These are phyloP conservation scores for Euphorbia tirucalli DNA, from an alignment of 345 rosid species.

Conservation along the genomic window DNA sequence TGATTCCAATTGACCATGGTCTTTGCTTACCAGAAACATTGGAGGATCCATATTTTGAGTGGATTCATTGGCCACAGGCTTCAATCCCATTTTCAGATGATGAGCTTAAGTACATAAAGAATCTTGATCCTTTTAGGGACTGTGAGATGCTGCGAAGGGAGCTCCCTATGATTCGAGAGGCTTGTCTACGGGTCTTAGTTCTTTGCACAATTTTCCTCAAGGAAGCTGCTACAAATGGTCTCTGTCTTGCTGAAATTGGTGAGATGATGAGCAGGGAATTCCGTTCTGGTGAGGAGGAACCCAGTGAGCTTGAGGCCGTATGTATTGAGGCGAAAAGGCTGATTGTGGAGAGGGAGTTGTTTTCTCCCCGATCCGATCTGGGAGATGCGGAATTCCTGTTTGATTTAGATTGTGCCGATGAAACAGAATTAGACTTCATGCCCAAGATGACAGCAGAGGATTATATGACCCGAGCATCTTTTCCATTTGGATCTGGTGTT, in stretches of 20 bases:
- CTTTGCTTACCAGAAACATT: conserved; percentile 92
- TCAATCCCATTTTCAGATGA: conserved; percentile 97
- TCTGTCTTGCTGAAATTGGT: conserved; percentile 92
- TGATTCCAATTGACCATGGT: conserved; percentile 97
- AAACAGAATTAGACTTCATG: conserved; percentile 34
- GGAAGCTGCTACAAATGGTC: conserved; percentile 76
- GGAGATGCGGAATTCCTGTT: conserved; percentile 75
- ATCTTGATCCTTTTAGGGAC: conserved; percentile 62
- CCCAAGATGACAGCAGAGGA: conserved; percentile 52
- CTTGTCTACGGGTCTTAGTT: conserved; percentile 74
- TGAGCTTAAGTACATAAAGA: conserved; percentile 77
- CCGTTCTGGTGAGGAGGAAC: conserved; percentile 82
- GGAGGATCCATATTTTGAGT: conserved; percentile 99
- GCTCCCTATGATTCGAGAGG: conserved; percentile 95
- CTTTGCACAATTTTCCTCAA: conserved; percentile 85
- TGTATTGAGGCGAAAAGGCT: conserved; percentile 84
- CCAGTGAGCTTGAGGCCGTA: conserved; percentile 90
- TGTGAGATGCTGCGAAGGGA: conserved; percentile 74
- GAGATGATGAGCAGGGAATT: conserved; percentile 99
- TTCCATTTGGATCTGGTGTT: conserved; percentile 45
- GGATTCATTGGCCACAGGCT: conserved; percentile 99
- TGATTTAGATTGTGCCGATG: conserved; percentile 66
- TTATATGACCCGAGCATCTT: conserved; percentile 39
- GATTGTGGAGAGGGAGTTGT: conserved; percentile 53
- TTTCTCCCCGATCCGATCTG: conserved; percentile 53